Evolutionary conservation across 441 rosid genomes (phyloP), one percentile per base, ranked within the genome.

Genomic region (Manihot esculenta): DNA sequence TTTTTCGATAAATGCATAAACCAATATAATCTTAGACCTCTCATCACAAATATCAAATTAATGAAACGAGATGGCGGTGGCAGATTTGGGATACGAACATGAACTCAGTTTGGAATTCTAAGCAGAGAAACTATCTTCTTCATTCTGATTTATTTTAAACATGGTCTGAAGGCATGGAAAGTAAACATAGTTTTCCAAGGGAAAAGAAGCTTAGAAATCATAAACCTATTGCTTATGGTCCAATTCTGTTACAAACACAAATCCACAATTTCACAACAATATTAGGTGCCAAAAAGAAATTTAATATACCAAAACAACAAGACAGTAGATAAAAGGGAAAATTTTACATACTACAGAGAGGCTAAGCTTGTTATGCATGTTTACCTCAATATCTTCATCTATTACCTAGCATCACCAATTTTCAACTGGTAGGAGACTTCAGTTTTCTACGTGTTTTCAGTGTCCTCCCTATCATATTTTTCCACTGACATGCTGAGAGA

Each of bases 381-480:
- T n/a, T n/a, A n/a, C n/a, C n/a, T n/a, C n/a, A n/a, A n/a, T n/a
- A n/a, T n/a, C n/a, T n/a, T n/a, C n/a, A n/a, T n/a, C n/a, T n/a
- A n/a, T n/a, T n/a, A n/a, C n/a, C n/a, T n/a, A n/a, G n/a, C 82
- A 51, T 65, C 70, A 18, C 62, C 65, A 3, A 50, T 78, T 38
- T 14, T 62, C 68, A 75, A 30, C 11, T 73, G 82, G 21, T 84
- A 81, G 60, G 81, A 85, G 71, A 77, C 77, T 45, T 58, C 71
- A 24, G 53, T 65, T 47, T 64, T 63, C 12, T 41, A 27, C 47
- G 53, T 20, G 42, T n/a, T 21, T 2, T 62, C 62, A 51, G 48
- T 63, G 38, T 68, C 59, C 42, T 65, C 78, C 61, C 56, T 24
- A 23, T 72, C 68, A 45, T 76, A 81, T n/a, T 14, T 61, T 11